Evolutionary conservation across 2,329 filamentous ascomycete genomes (phyloP).

Genomic region (Aureobasidium sp.): DNA sequence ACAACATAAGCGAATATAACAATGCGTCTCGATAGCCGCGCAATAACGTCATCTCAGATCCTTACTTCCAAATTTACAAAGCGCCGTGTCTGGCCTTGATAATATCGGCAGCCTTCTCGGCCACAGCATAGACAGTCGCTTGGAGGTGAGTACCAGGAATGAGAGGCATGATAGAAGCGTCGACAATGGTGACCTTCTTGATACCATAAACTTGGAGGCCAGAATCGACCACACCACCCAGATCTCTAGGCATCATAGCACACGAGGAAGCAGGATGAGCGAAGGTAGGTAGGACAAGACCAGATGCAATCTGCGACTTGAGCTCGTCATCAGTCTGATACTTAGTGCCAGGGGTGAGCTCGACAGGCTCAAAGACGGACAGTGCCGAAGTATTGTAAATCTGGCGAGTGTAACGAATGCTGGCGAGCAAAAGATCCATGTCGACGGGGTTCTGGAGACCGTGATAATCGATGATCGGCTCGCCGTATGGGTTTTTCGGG

Average conservation of each 20-base stretch:
- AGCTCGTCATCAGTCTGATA: constrained; percentile 22
- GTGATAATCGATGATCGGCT: constrained; percentile 36
- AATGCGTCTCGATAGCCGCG: constrained; percentile 21
- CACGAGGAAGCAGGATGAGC: constrained; percentile 30
- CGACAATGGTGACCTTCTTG: constrained; percentile 30
- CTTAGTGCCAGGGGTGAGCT: constrained; percentile 25
- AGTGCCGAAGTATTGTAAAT: constrained; percentile 30
- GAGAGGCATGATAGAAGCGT: constrained; percentile 30
- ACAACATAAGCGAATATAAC: background rate
- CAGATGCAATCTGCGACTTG: constrained; percentile 16
- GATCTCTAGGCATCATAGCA: constrained; percentile 28
- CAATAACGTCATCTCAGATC: constrained; percentile 22
- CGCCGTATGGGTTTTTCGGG: constrained; percentile 25
- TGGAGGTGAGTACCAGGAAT: constrained; percentile 32
- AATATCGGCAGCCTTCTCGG: constrained; percentile 29
- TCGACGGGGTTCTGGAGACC: constrained; percentile 35
- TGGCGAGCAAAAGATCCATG: constrained; percentile 28
- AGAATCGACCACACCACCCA: constrained; percentile 31
- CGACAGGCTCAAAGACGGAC: constrained; percentile 27
- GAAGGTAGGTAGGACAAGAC: constrained; percentile 22
- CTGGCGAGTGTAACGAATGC: constrained; percentile 30
- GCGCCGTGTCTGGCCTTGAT: constrained; percentile 26
- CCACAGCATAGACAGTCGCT: constrained; percentile 32
- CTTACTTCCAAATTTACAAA: constrained; percentile 26
- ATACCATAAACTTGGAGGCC: constrained; percentile 31